Evolutionary conservation across 495 filamentous ascomycete genomes (phyloP).

Genomic region (Cercophora newfieldiana): DNA sequence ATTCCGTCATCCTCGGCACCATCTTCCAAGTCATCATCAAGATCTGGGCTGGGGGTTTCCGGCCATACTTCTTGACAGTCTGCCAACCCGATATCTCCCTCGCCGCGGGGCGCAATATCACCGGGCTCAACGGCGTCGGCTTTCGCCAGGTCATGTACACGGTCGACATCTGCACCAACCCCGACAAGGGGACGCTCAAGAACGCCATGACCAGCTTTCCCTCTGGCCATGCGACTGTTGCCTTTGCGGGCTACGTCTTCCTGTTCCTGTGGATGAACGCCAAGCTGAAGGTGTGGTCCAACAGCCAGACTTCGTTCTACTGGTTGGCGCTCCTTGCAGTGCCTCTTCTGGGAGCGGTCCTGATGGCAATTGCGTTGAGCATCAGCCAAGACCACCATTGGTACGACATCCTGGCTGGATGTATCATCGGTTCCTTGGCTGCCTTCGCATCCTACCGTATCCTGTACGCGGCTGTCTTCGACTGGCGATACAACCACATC

Average conservation of each 20-base stretch:
- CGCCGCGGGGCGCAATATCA: conserved; percentile 25
- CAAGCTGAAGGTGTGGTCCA: conserved; percentile 61
- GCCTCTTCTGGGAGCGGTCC: conserved; percentile 56
- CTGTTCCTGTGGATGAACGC: conserved; percentile 63
- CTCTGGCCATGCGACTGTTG: conserved; percentile 57
- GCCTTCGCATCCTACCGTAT: conserved; percentile 59
- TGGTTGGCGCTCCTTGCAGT: conserved; percentile 58
- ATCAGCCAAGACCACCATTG: conserved; percentile 63
- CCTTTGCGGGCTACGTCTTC: conserved; percentile 58
- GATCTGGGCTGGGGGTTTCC: conserved; percentile 55
- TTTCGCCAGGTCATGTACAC: conserved; percentile 52
- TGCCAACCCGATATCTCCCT: conserved; percentile 54
- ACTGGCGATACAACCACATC: conserved; percentile 58
- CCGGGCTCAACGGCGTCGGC: conserved; percentile 41
- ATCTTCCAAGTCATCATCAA: conserved; percentile 60
- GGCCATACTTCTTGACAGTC: conserved; percentile 57
- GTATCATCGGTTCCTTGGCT: conserved; percentile 55
- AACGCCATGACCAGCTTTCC: conserved; percentile 60
- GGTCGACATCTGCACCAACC: conserved; percentile 46
- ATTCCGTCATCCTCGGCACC: conserved; percentile 58
- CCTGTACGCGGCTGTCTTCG: conserved; percentile 59
- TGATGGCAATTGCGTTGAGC: conserved; percentile 59
- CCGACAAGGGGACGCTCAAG: conserved; percentile 41
- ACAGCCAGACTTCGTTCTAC: conserved; percentile 64
- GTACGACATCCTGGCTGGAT: conserved; percentile 60